phyloP scores from a whole-genome alignment of 352 stramenopile genomes.

The Phytopythium mirpurense region DNA sequence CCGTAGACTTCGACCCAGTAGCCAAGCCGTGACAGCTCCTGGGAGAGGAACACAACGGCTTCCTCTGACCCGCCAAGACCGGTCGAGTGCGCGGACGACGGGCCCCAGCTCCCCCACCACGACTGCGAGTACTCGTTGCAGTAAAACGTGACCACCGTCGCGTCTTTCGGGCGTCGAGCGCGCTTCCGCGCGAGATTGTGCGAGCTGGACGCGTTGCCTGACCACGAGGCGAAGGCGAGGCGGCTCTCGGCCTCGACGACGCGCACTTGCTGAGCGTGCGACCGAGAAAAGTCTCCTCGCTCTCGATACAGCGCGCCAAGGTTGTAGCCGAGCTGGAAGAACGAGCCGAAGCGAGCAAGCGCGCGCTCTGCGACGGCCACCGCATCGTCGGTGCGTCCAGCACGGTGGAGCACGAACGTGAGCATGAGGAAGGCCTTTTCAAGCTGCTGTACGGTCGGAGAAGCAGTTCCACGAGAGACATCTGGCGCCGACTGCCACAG shows the following conservation, averaged over 20 bases:
- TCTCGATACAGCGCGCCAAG: conserved; percentile 37
- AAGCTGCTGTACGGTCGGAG: conserved; percentile 9
- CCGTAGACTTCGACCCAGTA: conserved; percentile 88
- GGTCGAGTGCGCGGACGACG: conserved; percentile 42
- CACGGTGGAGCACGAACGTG: conserved; percentile 30
- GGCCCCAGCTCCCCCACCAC: conserved; percentile 89
- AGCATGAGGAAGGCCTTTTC: conserved; percentile 32
- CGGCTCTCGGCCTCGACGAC: conserved; percentile 30
- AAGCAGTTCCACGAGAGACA: neutral
- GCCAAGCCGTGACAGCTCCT: conserved; percentile 68
- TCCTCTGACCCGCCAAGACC: conserved; percentile 90
- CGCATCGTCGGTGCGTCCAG: conserved; percentile 17
- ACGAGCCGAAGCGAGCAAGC: conserved; percentile 13
- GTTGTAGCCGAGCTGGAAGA: conserved; percentile 50
- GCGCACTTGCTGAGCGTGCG: conserved; percentile 25
- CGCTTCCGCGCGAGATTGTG: conserved; percentile 17
- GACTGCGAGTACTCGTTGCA: conserved; percentile 90
- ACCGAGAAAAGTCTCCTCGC: conserved; percentile 17
- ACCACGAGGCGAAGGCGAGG: conserved; percentile 22
- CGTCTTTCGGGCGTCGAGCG: neutral
- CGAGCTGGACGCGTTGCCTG: conserved; percentile 19
- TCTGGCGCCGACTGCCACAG: neutral
- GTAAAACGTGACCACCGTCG: conserved; percentile 69
- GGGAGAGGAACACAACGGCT: conserved; percentile 84
- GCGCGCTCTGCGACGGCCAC: conserved; percentile 28